Evolutionary conservation across 108 stramenopile species (phyloP).

Genomic region (Mayamaea pseudoterrestris): DNA sequence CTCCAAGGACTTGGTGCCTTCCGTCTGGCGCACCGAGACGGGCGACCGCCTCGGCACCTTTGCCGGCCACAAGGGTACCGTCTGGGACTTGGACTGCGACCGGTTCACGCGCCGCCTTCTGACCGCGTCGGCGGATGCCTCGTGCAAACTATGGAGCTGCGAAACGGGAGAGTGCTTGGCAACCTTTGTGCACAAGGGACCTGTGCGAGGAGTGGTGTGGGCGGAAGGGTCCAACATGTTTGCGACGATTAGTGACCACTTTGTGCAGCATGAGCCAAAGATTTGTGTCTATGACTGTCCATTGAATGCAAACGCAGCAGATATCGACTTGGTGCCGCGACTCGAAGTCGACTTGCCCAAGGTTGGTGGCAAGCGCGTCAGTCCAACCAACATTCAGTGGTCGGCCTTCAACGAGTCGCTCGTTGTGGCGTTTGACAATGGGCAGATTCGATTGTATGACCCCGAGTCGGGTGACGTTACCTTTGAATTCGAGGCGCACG

Average conservation of each 20-base stretch:
- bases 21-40: conserved; percentile 86
- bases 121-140: conserved; percentile 79
- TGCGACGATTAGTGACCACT: conserved; percentile 93
- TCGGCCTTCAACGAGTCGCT: conserved; percentile 85
- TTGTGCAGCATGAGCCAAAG: conserved; percentile 85
- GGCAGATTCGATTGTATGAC: conserved; percentile 83
- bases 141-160: conserved; percentile 79
- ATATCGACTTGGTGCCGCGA: conserved; percentile 33
- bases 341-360: conserved; percentile 84
- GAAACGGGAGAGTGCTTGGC: conserved; percentile 84
- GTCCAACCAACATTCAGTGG: conserved; percentile 84
- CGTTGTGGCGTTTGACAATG: conserved; percentile 90
- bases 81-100: conserved; percentile 92
- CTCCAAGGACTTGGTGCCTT: conserved; percentile 84
- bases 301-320: conserved; percentile 33
- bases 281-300: conserved; percentile 85
- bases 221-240: conserved; percentile 89
- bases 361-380: conserved; percentile 50
- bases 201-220: conserved; percentile 84
- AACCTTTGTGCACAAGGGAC: conserved; percentile 82
- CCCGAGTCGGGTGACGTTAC: conserved; percentile 73
- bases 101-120: conserved; percentile 65
- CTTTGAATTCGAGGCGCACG: conserved; percentile 70
- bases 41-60: conserved; percentile 96
- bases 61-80: conserved; percentile 92